phyloP scores from a whole-genome alignment of 2,329 filamentous ascomycete genomes.

The Chalaropsis thielavioides region DNA sequence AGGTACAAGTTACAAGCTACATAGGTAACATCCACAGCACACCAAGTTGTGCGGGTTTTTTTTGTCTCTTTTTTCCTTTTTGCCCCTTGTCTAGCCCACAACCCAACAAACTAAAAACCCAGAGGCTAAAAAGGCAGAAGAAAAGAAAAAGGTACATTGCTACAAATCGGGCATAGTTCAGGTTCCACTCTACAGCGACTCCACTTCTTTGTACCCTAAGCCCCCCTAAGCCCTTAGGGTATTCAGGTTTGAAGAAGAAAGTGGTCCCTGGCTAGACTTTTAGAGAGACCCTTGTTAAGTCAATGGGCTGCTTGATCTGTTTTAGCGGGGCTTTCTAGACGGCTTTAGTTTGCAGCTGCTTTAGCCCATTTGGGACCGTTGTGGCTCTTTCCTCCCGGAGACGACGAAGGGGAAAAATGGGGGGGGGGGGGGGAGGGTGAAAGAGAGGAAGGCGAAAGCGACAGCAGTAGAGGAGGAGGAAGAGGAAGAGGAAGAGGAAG shows the following conservation, averaged over 20 bases:
- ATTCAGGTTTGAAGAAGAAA: not conserved
- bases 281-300: not conserved
- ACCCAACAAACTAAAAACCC: too few relatives aligned
- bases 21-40: too few relatives aligned
- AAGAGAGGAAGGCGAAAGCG: not conserved
- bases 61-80: too few relatives aligned
- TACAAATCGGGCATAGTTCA: too few relatives aligned
- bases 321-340: not conserved
- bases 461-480: not conserved
- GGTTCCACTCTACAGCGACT: too few relatives aligned
- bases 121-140: too few relatives aligned
- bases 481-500: not conserved
- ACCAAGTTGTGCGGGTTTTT: too few relatives aligned
- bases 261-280: not conserved
- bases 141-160: too few relatives aligned
- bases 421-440: not conserved
- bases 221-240: not conserved
- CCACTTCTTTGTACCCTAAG: too few relatives aligned
- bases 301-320: not conserved
- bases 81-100: too few relatives aligned
- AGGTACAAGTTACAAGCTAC: not conserved
- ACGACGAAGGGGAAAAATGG: not conserved
- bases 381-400: not conserved
- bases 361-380: not conserved
- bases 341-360: not conserved